These are phyloP conservation scores for Ogataea degrootiae DNA, from an alignment of 805 yeast species.

Conservation along the genomic window DNA sequence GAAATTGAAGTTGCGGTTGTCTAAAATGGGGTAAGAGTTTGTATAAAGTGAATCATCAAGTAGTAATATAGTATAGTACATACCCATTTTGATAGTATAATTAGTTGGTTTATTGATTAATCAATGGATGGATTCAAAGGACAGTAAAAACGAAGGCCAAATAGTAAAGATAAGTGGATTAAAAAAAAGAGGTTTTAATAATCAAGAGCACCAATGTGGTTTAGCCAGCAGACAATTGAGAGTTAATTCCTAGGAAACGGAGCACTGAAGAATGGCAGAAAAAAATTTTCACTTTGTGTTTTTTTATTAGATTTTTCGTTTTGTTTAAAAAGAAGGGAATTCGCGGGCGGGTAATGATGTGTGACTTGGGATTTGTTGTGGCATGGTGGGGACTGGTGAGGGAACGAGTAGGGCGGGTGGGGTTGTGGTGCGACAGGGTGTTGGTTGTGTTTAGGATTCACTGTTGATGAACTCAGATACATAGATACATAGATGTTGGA, in stretches of 20 bases:
- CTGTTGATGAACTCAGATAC: not conserved
- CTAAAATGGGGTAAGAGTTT: not conserved
- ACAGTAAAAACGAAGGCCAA: not conserved
- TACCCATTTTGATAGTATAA: conserved; percentile 19
- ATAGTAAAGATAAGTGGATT: not conserved
- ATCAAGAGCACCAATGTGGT: not conserved
- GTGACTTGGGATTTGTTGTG: not conserved
- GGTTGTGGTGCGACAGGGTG: not conserved
- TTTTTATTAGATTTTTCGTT: not conserved
- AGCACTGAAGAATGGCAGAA: not conserved
- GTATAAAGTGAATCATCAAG: not conserved
- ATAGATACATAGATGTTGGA: not conserved
- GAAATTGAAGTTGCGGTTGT: too few species aligned
- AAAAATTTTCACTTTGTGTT: conserved; percentile 1
- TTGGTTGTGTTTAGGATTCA: not conserved
- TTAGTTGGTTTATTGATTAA: conserved; percentile 6
- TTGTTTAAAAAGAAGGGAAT: not conserved
- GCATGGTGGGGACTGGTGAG: not conserved
- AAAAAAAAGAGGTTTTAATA: not conserved
- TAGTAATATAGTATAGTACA: conserved; percentile 2
- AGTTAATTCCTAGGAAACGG: not conserved
- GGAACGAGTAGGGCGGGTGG: not conserved
- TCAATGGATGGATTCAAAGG: conserved; percentile 5
- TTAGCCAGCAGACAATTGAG: not conserved
- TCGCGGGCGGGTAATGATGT: not conserved